Evolutionary conservation across 805 yeast species (phyloP), one percentile per base, ranked within the genome.

Genomic region (Torulaspora quercuum): DNA sequence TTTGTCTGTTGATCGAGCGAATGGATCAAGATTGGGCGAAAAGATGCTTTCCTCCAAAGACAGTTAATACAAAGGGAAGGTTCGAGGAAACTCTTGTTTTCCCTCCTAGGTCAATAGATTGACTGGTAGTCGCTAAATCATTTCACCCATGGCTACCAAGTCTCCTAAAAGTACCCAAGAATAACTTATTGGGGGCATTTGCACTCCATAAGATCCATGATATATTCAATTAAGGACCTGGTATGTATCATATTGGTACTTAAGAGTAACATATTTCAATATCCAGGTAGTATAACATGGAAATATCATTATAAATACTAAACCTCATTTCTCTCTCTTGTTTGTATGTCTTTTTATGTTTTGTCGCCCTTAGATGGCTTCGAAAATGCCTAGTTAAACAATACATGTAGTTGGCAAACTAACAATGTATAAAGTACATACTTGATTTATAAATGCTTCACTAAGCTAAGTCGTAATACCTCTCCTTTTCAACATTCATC

Each of bases 401-500:
- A 25, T 20, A 16, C 7, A 16, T 10, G 6, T 12, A 19, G 12
- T 14, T n/a, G n/a, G n/a, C n/a, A n/a, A n/a, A n/a, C n/a, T n/a
- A n/a, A n/a, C n/a, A n/a, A n/a, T n/a, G n/a, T n/a, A n/a, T n/a
- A n/a, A n/a, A n/a, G n/a, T n/a, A n/a, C n/a, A n/a, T n/a, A n/a
- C n/a, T n/a, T n/a, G n/a, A n/a, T n/a, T n/a, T n/a, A n/a, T n/a
- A n/a, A n/a, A n/a, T n/a, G n/a, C n/a, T 14, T 12, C 13, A 16
- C 21, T 36, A 42, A 2, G 57, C 46, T 21, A 59, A 37, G 44
- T 59, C 63, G 37, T 50, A 49, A 34, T 57, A 59, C 35, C 63
- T 48, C 9, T 49, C 55, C 42, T 55, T 57, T 29, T 59, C 56
- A 4, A 59, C 45, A 28, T 57, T 56, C 49, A 57, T 47, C 23